Conservation (phyloP, 495 filamentous ascomycete genomes). For the Daldinia childiae region DNA sequence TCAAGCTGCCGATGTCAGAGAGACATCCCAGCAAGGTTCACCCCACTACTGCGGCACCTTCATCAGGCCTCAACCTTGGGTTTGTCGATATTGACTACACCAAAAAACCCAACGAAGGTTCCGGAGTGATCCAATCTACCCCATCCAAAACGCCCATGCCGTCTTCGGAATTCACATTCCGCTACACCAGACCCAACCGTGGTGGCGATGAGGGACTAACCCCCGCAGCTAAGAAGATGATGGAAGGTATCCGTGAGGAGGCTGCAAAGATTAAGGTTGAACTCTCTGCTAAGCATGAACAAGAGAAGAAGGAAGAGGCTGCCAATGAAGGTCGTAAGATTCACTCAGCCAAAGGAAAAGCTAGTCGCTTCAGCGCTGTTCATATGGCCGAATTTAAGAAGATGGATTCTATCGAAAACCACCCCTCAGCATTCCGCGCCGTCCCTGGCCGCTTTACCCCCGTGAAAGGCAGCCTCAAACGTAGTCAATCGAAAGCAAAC, state of each 20-base stretch:
- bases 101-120: conserved; percentile 44
- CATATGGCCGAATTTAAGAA: conserved; percentile 92
- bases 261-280: conserved; percentile 72
- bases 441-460: conserved; percentile 66
- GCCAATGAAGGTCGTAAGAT: conserved; percentile 70
- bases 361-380: conserved; percentile 77
- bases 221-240: conserved; percentile 76
- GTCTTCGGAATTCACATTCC: conserved; percentile 79
- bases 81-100: conserved; percentile 68
- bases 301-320: conserved; percentile 54
- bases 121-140: conserved; percentile 51
- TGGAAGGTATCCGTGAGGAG: conserved; percentile 77
- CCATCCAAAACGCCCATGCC: conserved; percentile 59
- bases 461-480: conserved; percentile 69
- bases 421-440: conserved; percentile 80
- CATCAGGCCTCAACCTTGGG: conserved; percentile 72
- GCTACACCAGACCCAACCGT: conserved; percentile 64
- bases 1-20: conserved; percentile 69
- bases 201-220: conserved; percentile 69
- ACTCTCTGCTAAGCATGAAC: conserved; percentile 64
- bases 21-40: conserved; percentile 84
- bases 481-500: conserved; percentile 77
- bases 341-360: conserved; percentile 78
- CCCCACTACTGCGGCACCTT: conserved; percentile 72
- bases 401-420: conserved; percentile 93